Conservation (phyloP, 75 land plant genomes). For the Cryptomeria japonica region DNA sequence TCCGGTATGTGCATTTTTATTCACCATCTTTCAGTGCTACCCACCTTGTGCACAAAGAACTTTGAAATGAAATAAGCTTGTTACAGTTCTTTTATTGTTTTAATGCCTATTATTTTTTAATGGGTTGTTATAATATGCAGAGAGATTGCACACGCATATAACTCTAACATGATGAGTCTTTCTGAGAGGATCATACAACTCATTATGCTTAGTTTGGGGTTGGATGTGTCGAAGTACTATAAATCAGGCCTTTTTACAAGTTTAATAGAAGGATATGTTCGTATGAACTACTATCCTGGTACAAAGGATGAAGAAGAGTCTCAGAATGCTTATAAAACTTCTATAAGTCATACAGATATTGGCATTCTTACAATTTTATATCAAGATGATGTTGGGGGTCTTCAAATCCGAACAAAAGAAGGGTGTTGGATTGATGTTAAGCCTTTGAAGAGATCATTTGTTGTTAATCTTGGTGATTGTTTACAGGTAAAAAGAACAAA, state of each 20-base stretch:
- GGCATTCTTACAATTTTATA: conserved; percentile 46
- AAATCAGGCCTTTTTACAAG: conserved; percentile 32
- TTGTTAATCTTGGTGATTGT: conserved; percentile 64
- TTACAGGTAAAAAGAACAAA: conserved; percentile 34
- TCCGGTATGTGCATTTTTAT: too few relatives aligned
- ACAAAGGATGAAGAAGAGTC: not conserved
- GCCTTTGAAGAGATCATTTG: conserved; percentile 41
- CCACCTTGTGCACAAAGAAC: too few relatives aligned
- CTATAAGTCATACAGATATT: conserved; percentile 56
- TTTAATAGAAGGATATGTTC: conserved; percentile 43
- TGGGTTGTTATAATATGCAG: conserved; percentile 12
- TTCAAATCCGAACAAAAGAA: conserved; percentile 43
- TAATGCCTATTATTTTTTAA: not conserved
- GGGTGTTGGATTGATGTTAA: conserved; percentile 53
- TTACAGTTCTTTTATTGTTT: not conserved
- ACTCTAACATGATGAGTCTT: conserved; percentile 32
- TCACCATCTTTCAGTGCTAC: too few relatives aligned
- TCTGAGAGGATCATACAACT: conserved; percentile 24
- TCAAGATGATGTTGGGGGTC: conserved; percentile 57
- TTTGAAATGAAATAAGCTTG: not conserved
- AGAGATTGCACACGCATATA: conserved; percentile 35
- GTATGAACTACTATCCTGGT: conserved; percentile 34
- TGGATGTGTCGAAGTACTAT: conserved; percentile 24
- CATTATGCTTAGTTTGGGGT: conserved; percentile 32
- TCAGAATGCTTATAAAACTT: not conserved